Evolutionary conservation across 2,329 filamentous ascomycete genomes (phyloP).

Genomic region (Talaromyces funiculosus): DNA sequence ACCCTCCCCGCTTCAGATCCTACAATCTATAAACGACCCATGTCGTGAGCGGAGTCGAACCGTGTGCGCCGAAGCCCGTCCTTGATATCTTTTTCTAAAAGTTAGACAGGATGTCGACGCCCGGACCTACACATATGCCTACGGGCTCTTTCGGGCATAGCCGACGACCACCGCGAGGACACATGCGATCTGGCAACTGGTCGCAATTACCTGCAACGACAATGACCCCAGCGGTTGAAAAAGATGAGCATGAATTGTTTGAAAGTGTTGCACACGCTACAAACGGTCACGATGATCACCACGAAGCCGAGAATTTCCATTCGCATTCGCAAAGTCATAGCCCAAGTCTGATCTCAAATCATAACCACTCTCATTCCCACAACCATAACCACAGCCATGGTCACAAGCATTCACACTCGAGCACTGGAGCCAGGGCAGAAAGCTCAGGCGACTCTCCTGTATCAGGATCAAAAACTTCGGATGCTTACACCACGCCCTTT

Average conservation of each 20-base stretch:
- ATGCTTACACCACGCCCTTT: conserved; percentile 11
- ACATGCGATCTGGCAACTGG: conserved; percentile 30
- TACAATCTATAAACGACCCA: background rate
- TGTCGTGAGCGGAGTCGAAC: background rate
- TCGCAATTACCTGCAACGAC: conserved; percentile 22
- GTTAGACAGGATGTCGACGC: conserved; percentile 26
- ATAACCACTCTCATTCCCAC: conserved; percentile 35
- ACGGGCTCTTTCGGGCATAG: conserved; percentile 22
- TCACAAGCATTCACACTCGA: conserved; percentile 1
- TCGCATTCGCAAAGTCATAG: conserved; percentile 23
- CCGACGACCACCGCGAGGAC: conserved; percentile 27
- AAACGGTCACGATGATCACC: conserved; percentile 24
- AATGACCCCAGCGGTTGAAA: conserved; percentile 19
- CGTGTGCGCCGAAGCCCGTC: background rate
- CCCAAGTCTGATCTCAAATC: conserved; percentile 10
- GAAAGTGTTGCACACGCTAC: conserved; percentile 17
- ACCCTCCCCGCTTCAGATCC: conserved; percentile 1
- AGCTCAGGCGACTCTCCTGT: background rate
- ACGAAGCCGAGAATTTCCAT: conserved; percentile 17
- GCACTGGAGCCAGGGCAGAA: background rate
- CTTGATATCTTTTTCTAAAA: background rate
- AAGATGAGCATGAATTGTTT: conserved; percentile 19
- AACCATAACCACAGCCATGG: conserved; percentile 19
- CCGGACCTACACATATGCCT: conserved; percentile 26
- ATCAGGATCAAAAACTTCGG: conserved; percentile 6